A percentile compares a stretch with the other conserved stretches of the same genome.
phyloP scores from a whole-genome alignment of 306 rosid genomes.

The barrel medic (Medicago truncatula) region DNA sequence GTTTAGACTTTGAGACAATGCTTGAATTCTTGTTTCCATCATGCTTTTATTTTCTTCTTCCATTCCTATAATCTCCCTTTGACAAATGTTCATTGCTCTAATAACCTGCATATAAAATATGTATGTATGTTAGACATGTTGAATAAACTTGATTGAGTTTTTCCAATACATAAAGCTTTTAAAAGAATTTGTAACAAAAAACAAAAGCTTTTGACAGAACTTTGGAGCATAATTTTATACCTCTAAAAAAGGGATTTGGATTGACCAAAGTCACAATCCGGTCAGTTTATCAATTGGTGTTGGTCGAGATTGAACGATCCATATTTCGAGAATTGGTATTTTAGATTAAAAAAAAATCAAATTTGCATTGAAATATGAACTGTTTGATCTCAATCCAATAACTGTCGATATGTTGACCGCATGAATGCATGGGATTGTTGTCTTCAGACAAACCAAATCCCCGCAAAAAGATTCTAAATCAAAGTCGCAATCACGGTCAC shows the following conservation, averaged over 20 bases:
- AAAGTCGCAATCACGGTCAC: neutral
- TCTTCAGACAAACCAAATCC: neutral
- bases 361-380: neutral
- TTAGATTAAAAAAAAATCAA: neutral
- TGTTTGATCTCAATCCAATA: no score
- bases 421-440: neutral
- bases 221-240: neutral
- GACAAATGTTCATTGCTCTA: constrained; percentile 62
- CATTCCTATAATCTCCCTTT: constrained; percentile 67
- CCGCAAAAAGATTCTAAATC: neutral
- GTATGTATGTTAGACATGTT: neutral
- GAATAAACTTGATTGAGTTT: neutral
- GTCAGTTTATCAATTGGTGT: neutral
- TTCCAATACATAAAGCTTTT: neutral
- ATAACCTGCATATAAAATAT: constrained; percentile 48
- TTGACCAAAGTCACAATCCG: neutral
- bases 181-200: neutral
- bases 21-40: constrained; percentile 70
- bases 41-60: constrained; percentile 77
- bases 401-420: neutral
- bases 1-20: constrained; percentile 56
- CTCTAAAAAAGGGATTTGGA: neutral
- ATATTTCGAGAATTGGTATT: no score
- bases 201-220: neutral
- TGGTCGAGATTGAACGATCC: neutral